phyloP scores from a whole-genome alignment of 257 asterid genomes.

The Penstemon newberryi region DNA sequence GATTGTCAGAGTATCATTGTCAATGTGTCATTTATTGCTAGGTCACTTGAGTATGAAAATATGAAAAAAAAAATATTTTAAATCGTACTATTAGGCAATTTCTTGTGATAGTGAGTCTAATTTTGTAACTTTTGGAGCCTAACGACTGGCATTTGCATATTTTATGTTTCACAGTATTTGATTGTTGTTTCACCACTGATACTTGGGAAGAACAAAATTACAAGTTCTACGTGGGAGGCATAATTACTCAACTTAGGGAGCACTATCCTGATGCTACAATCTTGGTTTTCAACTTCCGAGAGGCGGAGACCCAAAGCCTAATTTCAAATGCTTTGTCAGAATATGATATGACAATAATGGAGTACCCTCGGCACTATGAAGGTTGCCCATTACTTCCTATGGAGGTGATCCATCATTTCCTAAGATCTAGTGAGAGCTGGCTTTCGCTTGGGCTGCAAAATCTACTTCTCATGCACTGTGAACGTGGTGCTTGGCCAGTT shows the following conservation, averaged over 20 bases:
- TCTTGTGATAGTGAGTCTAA: too few relatives aligned
- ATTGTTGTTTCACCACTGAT: constrained; percentile 85
- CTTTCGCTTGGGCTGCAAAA: constrained; percentile 87
- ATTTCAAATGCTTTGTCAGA: constrained; percentile 72
- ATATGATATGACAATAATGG: constrained; percentile 86
- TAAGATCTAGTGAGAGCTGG: constrained; percentile 96
- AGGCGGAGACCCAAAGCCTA: constrained; percentile 60
- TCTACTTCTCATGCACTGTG: constrained; percentile 92
- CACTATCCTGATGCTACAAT: constrained; percentile 77
- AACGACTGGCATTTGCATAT: constrained; percentile 25
- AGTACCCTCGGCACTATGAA: constrained; percentile 90
- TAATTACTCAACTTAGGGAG: constrained; percentile 67
- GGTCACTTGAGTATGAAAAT: not conserved
- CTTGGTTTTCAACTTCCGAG: constrained; percentile 82
- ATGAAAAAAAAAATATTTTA: not conserved
- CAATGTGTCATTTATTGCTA: not conserved
- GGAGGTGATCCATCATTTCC: constrained; percentile 94
- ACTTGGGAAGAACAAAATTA: constrained; percentile 65
- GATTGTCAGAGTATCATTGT: too few relatives aligned
- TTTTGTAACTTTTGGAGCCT: constrained; percentile 6
- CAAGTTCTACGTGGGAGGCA: constrained; percentile 70
- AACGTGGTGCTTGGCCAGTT: constrained; percentile 95
- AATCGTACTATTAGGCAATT: constrained; percentile 10
- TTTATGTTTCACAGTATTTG: constrained; percentile 61
- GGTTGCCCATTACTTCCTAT: constrained; percentile 89